Evolutionary conservation across 768 basidiomycete genomes (phyloP).

Genomic region (Infundibulicybe gibba): DNA sequence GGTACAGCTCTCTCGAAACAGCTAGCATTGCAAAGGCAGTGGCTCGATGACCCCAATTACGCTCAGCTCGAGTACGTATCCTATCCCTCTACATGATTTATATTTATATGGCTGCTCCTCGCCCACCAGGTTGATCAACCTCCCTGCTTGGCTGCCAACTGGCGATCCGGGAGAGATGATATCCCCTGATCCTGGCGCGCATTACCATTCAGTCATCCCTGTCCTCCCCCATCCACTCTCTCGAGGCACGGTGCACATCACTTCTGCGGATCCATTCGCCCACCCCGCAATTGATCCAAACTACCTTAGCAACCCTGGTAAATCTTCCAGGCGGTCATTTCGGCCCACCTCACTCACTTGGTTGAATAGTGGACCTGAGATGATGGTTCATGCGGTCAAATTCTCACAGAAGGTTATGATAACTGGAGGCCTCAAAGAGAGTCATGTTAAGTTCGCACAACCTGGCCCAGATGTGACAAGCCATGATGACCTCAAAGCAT

Average conservation of each 20-base stretch:
- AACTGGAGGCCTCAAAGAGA: not conserved
- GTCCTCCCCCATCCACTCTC: no score
- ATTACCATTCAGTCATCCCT: no score
- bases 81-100: no score
- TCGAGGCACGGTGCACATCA: conserved; percentile 1
- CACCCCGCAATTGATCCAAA: conserved; percentile 4
- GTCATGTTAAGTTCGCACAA: not conserved
- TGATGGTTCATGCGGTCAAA: conserved; percentile 4
- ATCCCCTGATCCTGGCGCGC: no score
- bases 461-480: not conserved
- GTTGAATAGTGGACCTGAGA: not conserved
- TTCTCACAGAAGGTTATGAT: not conserved
- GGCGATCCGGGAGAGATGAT: no score
- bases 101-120: no score
- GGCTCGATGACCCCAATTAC: no score
- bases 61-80: no score
- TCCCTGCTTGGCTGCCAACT: no score
- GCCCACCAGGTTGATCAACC: no score
- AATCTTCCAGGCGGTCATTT: not conserved
- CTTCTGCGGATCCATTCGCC: not conserved
- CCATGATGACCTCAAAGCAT: not conserved
- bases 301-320: not conserved
- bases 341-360: not conserved
- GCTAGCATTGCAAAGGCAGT: no score
- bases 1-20: no score